phyloP scores from a whole-genome alignment of 805 yeast genomes.

The Saccharomycopsis fibuligera region DNA sequence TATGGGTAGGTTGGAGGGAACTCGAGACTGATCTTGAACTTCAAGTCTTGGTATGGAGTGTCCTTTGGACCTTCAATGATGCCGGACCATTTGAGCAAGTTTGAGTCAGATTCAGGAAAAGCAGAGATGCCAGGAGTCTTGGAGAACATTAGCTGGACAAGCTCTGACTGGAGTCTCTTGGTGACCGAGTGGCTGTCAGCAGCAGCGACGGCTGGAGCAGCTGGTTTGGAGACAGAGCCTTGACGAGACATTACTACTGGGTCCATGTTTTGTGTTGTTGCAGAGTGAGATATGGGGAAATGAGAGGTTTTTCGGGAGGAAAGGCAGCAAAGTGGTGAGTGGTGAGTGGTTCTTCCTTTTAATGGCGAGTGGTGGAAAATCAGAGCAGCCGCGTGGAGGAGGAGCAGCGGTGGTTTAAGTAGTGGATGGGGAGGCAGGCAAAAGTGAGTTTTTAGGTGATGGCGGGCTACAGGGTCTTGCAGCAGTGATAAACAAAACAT shows the following conservation, averaged over 20 bases:
- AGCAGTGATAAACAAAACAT: neutral
- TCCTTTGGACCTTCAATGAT: slow-evolving; percentile 51
- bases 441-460: neutral
- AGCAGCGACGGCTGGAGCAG: neutral
- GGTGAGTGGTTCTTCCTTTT: neutral
- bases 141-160: slow-evolving; percentile 46
- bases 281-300: neutral
- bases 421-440: neutral
- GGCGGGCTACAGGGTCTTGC: neutral
- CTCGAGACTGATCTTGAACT: slow-evolving; percentile 42
- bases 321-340: neutral
- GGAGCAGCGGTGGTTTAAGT: neutral
- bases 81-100: slow-evolving; percentile 52
- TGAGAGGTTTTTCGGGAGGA: neutral
- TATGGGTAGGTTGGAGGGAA: slow-evolving; percentile 55
- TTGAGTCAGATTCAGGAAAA: slow-evolving; percentile 46
- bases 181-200: slow-evolving; percentile 41
- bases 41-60: slow-evolving; percentile 49
- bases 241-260: slow-evolving; percentile 5
- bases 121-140: slow-evolving; percentile 47
- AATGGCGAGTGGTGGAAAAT: neutral
- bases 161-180: slow-evolving; percentile 44
- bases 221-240: neutral
- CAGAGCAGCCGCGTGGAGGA: neutral
- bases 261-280: slow-evolving; percentile 7